phyloP scores from a whole-genome alignment of 495 filamentous ascomycete genomes.

The Podospora pseudoanserina region DNA sequence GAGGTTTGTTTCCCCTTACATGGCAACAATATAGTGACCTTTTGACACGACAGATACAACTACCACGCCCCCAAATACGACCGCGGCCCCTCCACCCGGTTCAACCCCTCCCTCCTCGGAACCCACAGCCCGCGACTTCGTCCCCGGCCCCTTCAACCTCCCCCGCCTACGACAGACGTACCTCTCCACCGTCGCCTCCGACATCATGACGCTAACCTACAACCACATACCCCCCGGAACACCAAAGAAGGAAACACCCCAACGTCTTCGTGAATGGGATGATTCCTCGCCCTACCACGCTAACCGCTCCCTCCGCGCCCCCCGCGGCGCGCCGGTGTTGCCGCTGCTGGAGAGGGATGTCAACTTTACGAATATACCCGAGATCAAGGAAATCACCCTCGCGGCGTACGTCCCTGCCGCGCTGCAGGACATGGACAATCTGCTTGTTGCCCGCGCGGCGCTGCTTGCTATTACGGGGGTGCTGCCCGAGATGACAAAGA shows the following conservation, averaged over 20 bases:
- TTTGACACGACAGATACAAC: conserved; percentile 66
- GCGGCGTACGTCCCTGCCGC: conserved; percentile 66
- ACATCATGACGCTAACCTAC: conserved; percentile 87
- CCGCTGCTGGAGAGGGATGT: conserved; percentile 71
- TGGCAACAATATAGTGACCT: neutral
- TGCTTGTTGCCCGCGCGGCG: conserved; percentile 78
- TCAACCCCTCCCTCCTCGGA: conserved; percentile 77
- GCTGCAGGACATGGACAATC: conserved; percentile 57
- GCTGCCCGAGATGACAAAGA: conserved; percentile 64
- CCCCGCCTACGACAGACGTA: conserved; percentile 89
- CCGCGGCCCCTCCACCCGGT: conserved; percentile 88
- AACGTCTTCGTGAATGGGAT: conserved; percentile 83
- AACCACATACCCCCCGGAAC: conserved; percentile 73
- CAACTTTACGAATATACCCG: conserved; percentile 80
- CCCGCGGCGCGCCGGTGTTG: conserved; percentile 62
- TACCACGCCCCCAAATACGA: conserved; percentile 90
- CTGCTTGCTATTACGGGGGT: conserved; percentile 82
- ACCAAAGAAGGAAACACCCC: conserved; percentile 53
- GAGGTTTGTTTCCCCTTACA: conserved; percentile 27
- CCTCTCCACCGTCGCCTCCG: conserved; percentile 78
- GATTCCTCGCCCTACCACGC: conserved; percentile 89
- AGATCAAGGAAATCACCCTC: conserved; percentile 74
- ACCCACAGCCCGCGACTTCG: conserved; percentile 79
- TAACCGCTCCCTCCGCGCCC: conserved; percentile 78
- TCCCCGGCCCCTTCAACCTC: conserved; percentile 88